Evolutionary conservation across 192 early-diverging fungal genomes (phyloP), one percentile per base, ranked within the genome.

Genomic region (Piromyces finnis): DNA sequence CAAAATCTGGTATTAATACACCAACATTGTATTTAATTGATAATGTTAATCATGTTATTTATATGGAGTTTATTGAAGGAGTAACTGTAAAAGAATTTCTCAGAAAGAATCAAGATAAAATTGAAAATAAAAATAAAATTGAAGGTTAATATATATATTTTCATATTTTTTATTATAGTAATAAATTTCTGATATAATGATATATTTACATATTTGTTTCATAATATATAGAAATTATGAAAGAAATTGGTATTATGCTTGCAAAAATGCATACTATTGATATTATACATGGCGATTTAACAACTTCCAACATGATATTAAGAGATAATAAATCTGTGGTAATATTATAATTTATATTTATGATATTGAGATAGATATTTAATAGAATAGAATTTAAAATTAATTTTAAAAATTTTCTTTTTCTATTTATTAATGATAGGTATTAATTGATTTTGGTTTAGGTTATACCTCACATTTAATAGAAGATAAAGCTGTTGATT

Each of bases 401-500:
- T n/a, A n/a, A n/a, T n/a, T n/a, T n/a, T n/a, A n/a, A n/a, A n/a
- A n/a, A n/a, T n/a, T n/a, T n/a, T n/a, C n/a, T n/a, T n/a, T n/a
- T n/a, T n/a, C n/a, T n/a, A n/a, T n/a, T n/a, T n/a, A n/a, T n/a
- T n/a, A n/a, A n/a, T n/a, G n/a, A 3, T 78, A 29, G 83, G 93
- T 91, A 16, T 84, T 97, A 77, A 98, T 99, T 82, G 98, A 99
- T 87, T 99, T 99, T 91, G 98, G 98, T 0, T 85, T 99, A 79
- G 94, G 95, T 82, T 95, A 92, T 84, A 88, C 92, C 39, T 95
- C 95, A 30, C 82, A 85, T 29, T 86, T 96, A 83, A 84, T 88
- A 26, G 98, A 99, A 83, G 98, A 99, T 86, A 98, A 97, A 85
- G 98, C 94, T 7, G 98, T 99, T 2, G 98, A 99, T 87, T 88